A percentile compares a stretch with the other conserved stretches of the same genome.
Conservation (phyloP, 176 grass and related monocot genomes). For the Carex scoparia region DNA sequence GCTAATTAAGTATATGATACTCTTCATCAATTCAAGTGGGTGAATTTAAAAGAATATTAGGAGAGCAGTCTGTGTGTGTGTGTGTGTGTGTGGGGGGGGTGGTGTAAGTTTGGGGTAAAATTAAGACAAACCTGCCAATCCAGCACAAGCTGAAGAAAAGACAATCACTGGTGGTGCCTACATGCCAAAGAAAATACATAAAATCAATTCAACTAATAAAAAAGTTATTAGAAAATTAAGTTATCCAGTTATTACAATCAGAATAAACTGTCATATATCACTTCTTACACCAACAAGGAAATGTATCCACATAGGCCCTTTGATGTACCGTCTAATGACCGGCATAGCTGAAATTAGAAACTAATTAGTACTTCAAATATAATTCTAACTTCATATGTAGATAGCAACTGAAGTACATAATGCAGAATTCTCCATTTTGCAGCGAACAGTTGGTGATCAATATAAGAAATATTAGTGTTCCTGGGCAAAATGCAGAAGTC, state of each 20-base stretch:
- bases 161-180: constrained; percentile 91
- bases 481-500: not conserved
- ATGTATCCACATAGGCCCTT: constrained; percentile 93
- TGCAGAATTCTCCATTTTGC: not conserved
- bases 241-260: not conserved
- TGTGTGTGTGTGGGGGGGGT: not conserved
- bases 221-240: not conserved
- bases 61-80: too few species aligned
- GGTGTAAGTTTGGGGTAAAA: not conserved
- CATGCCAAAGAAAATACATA: not conserved
- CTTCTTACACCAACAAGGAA: constrained; percentile 94
- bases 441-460: not conserved
- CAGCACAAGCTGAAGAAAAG: constrained; percentile 93
- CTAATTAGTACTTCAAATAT: constrained; percentile 7
- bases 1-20: not conserved
- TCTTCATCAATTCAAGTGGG: not conserved
- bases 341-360: constrained; percentile 65
- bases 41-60: not conserved
- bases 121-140: constrained; percentile 67
- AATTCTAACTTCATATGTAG: not conserved
- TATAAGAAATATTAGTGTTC: not conserved
- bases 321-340: constrained; percentile 55
- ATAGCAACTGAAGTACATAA: not conserved
- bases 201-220: constrained; percentile 1
- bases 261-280: not conserved